Percentiles rank a stretch among this genome's conserved stretches.
Conservation (phyloP, 2,329 filamentous ascomycete species). For the Drechmeria coniospora region DNA sequence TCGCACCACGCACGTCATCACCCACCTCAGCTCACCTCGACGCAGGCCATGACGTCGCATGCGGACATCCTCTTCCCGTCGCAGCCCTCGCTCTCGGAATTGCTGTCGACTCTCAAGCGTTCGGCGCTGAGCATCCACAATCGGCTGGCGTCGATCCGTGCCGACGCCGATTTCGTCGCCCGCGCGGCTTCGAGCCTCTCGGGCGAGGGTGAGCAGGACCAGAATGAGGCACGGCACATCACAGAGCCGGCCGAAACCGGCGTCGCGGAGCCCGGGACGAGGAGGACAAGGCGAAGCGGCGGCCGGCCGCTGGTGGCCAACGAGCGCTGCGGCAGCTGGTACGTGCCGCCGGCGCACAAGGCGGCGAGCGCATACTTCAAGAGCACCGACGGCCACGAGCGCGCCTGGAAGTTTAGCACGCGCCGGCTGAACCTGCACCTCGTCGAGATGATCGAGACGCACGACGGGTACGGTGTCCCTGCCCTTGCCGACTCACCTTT, state of each 20-base stretch:
- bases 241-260: too few relatives aligned
- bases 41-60: too few relatives aligned
- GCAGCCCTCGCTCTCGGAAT: conserved; percentile 51
- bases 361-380: conserved; percentile 82
- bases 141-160: conserved; percentile 62
- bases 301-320: conserved; percentile 69
- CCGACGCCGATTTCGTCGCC: conserved; percentile 62
- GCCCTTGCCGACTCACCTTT: background rate
- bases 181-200: conserved; percentile 37
- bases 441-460: conserved; percentile 46
- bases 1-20: too few relatives aligned
- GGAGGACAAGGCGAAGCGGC: background rate
- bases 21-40: too few relatives aligned
- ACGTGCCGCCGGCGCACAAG: conserved; percentile 54
- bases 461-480: conserved; percentile 48
- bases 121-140: conserved; percentile 67
- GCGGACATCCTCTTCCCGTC: conserved; percentile 34
- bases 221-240: background rate
- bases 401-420: conserved; percentile 81
- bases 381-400: conserved; percentile 86
- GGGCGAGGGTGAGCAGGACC: too few relatives aligned
- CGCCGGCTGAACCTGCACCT: conserved; percentile 75
- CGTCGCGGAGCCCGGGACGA: too few relatives aligned
- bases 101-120: conserved; percentile 57
- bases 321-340: conserved; percentile 93